Base-by-base conservation (phyloP, 164 flowering plant species). In the Saururus chinensis region DNA sequence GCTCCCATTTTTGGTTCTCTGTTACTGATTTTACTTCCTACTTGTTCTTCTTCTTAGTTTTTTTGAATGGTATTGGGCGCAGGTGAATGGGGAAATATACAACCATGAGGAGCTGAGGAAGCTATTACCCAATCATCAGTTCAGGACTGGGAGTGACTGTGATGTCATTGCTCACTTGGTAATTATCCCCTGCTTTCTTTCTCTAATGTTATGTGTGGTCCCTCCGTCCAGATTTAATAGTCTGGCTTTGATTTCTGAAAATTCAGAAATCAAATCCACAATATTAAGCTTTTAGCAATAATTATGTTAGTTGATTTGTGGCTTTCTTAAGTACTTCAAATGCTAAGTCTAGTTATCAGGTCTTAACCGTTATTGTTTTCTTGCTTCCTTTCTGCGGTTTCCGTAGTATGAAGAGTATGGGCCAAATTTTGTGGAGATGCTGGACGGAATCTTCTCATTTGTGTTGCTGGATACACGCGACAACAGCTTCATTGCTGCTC, bases 21-120 rank as follows among this genome's bases (percentile, higher is more conserved):
- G 12, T 7, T 2, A 22, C 17, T 23, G 20, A 4, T 19, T 53
- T 53, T 53, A 9, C 10, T 20, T 10, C 2, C 56, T 53, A n/a
- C n/a, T n/a, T n/a, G n/a, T n/a, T n/a, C n/a, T 53, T 19, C 19
- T 20, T 19, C 19, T 53, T 0, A 53, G 3, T 4, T 19, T 19
- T n/a, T 20, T 23, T 53, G 22, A 53, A 20, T 53, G 14, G 61
- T 42, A 9, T 52, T 51, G 63, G 59, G 48, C 37, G 49, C 70
- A 92, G 98, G 96, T 93, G 59, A 93, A 93, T 81, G 98, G 98
- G 56, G 99, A 90, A 70, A 93, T 93, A 55, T 93, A 93, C 82
- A 93, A 93, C 74, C 99, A 93, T 74, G 95, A 90, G 73, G 73
- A 79, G 19, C 80, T 93, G 24, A 78, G 97, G 74, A 71, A 80